Percentiles rank a stretch among this genome's conserved stretches.
Evolutionary conservation across 1,139 yeast genomes (phyloP).

Genomic region (Kurtzmaniella quercitrusa): DNA sequence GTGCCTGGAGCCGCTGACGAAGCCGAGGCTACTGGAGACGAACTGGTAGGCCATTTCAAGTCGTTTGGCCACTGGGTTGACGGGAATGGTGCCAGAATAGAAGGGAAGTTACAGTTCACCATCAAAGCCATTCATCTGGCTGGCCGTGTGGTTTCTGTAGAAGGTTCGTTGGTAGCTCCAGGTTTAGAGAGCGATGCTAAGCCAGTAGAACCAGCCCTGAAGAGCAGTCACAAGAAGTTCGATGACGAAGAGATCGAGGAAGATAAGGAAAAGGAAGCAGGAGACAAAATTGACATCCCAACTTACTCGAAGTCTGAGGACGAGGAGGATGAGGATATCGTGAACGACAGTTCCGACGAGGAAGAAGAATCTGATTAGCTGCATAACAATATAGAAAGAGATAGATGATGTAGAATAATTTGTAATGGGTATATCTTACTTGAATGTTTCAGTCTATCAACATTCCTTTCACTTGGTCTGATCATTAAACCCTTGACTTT

Average conservation of each 20-base stretch:
- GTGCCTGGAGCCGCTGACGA: conserved; percentile 74
- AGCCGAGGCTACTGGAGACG: conserved; percentile 20
- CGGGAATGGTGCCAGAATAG: conserved; percentile 64
- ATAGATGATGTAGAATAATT: background rate
- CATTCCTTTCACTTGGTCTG: no score
- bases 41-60: conserved; percentile 25
- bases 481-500: no score
- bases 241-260: conserved; percentile 21
- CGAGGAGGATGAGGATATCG: conserved; percentile 20
- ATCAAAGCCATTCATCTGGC: conserved; percentile 70
- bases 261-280: conserved; percentile 9
- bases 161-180: conserved; percentile 72
- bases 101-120: conserved; percentile 74
- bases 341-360: conserved; percentile 18
- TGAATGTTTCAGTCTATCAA: no score
- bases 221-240: conserved; percentile 38
- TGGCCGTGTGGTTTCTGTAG: conserved; percentile 79
- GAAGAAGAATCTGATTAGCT: conserved; percentile 4
- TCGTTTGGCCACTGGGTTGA: conserved; percentile 89
- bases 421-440: no score
- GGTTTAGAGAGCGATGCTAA: conserved; percentile 55
- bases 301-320: conserved; percentile 15
- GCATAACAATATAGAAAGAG: background rate
- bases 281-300: conserved; percentile 9
- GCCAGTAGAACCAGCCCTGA: conserved; percentile 30